Base-by-base conservation (phyloP, 2,329 filamentous ascomycete genomes). In the Paecilomyces dactylethromorphus region DNA sequence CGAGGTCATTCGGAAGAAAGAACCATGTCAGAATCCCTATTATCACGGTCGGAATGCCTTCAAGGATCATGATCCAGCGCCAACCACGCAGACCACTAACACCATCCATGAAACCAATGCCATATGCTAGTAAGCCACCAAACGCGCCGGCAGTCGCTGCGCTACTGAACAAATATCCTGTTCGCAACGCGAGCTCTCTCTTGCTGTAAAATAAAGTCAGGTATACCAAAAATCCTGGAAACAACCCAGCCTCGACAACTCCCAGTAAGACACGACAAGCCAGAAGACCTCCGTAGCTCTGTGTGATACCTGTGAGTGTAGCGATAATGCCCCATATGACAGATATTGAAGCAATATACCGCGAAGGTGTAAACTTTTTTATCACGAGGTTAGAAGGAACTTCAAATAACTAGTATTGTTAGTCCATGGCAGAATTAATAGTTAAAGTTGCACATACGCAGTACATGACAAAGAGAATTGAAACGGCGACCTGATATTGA, bases 131-230 rank as follows among this genome's bases (percentile, higher is more conserved):
- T 13, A 92, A 75, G 0, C 90, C 90, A 5, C 89, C 89, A 24
- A 85, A 82, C 1, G 87, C 89, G 2, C 89, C 89, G 0, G 88
- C 87, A 3, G 90, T 77, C 1, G 89, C 88, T 1, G 88, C 83
- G 53, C 72, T 72, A 55, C 71, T 73, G 68, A 91, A 91, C 0
- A 92, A 79, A 64, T 90, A 91, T 1, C 87, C 87, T 2, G 91
- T 86, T 2, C 89, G 84, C 50, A 91, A 74, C 3, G 87, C 88
- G 1, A 91, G 81, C 72, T 92, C 89, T 29, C 82, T 80, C 67
- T 88, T 88, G 53, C 85, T 88, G 75, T 92, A 92, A 78, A 90
- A 91, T 63, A 91, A 82, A 0, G 88, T 91, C 18, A 92, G 79
- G 64, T 90, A 90, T 4, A 83, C 86, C 63, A 89, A 74, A n/a